Base-by-base conservation (phyloP, 805 yeast species). In the Ogataea allantospora region DNA sequence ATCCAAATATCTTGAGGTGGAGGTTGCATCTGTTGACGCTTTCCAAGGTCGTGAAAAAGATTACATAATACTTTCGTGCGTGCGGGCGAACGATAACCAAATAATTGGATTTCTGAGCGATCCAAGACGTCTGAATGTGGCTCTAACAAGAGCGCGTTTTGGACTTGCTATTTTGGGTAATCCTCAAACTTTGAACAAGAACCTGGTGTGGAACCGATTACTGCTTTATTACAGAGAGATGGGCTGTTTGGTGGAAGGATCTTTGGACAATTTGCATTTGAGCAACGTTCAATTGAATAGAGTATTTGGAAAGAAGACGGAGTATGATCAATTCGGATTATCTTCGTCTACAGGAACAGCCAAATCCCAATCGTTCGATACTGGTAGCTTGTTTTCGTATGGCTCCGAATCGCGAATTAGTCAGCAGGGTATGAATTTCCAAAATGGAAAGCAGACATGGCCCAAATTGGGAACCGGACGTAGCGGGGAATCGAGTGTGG, bases 161-260 rank as follows among this genome's bases (percentile, higher is more conserved):
- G 96, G 96, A 5, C 60, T 88, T 46, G 71, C 85, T 12, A 73
- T 89, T 15, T 66, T 89, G 35, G 97, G 97, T 39, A 88, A 88
- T 56, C 95, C 96, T 7, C 68, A 81, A 44, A 77, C 93, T 0
- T 68, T 89, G 47, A 72, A 85, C 29, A 72, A 74, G 42, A 83
- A 85, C 58, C 60, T 70, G 9, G 64, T 89, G 45, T 89, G 97
- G 97, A 80, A 80, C 50, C 82, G 78, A 44, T 65, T 89, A 42
- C 66, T 89, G 48, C 62, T 77, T 30, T 95, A 87, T 57, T 88
- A 77, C 65, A 72, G 95, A 62, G 91, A 86, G 50, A 76, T 74
- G 39, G 95, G 95, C 1, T 84, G 95, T 61, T 66, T 89, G 21
- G 97, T 89, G 18, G 96, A 89, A 59, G 97, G 97, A 8, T 78